Percentiles rank a stretch among this genome's conserved stretches.
These are phyloP conservation scores for Fusarium gaditjirri DNA, from an alignment of 2,329 filamentous ascomycete genomes.

Conservation along the genomic window DNA sequence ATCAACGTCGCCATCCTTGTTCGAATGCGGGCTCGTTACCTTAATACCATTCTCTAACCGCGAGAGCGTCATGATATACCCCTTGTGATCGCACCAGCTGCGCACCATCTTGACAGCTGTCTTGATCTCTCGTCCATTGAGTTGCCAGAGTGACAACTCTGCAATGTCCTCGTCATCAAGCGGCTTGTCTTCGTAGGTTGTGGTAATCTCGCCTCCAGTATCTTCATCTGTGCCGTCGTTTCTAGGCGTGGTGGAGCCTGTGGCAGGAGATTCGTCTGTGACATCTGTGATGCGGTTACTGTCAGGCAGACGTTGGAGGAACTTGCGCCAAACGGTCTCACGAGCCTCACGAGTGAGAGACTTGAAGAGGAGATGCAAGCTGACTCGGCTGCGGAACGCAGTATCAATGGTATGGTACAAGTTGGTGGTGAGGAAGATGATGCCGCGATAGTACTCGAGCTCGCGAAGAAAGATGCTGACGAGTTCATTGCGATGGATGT, in stretches of 20 bases:
- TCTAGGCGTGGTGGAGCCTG: constrained; percentile 8
- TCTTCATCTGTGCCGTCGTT: not conserved
- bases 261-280: not conserved
- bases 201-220: not conserved
- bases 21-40: constrained; percentile 57
- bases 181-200: constrained; percentile 5
- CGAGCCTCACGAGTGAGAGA: constrained; percentile 53
- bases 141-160: constrained; percentile 53
- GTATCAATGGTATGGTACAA: constrained; percentile 55
- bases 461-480: constrained; percentile 60
- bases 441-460: constrained; percentile 58
- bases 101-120: constrained; percentile 58
- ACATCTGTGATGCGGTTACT: constrained; percentile 1
- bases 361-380: constrained; percentile 59
- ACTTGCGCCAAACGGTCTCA: constrained; percentile 58
- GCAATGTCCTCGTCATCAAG: constrained; percentile 51
- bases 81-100: constrained; percentile 58
- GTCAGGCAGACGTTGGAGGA: constrained; percentile 51
- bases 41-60: constrained; percentile 58
- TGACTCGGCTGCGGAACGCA: constrained; percentile 59
- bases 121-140: constrained; percentile 61
- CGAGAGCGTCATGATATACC: constrained; percentile 54
- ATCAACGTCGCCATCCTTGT: constrained; percentile 48
- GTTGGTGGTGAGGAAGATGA: constrained; percentile 59
- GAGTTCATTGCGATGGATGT: constrained; percentile 61